Evolutionary conservation across 23 red algal genomes (phyloP).

Genomic region (Porphyridium purpureum): DNA sequence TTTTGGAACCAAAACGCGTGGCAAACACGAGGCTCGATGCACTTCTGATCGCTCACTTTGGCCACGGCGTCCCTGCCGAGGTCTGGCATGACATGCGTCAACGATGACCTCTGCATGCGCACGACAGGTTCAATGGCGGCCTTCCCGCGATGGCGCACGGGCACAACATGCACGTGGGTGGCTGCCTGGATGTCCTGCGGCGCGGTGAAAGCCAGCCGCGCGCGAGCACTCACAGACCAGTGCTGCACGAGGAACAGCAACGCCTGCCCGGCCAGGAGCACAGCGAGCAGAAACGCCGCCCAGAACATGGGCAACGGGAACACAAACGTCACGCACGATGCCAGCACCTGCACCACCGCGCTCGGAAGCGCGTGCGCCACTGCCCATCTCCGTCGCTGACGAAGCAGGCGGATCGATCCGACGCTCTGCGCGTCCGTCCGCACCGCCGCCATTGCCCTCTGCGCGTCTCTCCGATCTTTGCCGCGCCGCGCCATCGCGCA

Average conservation of each 20-base stretch:
- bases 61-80: neutral
- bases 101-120: neutral
- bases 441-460: too few species aligned
- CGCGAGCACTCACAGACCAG: constrained; percentile 48
- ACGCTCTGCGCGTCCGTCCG: too few species aligned
- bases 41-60: neutral
- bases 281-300: too few species aligned
- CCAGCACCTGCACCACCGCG: too few species aligned
- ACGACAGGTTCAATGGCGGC: constrained; percentile 12
- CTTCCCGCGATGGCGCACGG: constrained; percentile 55
- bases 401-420: too few species aligned
- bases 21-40: constrained; percentile 6
- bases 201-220: neutral
- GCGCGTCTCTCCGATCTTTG: too few species aligned
- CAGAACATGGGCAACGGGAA: too few species aligned
- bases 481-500: too few species aligned
- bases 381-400: too few species aligned
- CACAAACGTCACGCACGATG: too few species aligned
- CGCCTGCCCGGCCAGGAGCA: constrained; percentile 20
- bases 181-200: neutral
- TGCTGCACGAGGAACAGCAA: constrained; percentile 57
- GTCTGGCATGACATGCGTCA: neutral
- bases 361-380: too few species aligned
- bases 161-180: constrained; percentile 32
- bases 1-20: constrained; percentile 57